Evolutionary conservation across 495 filamentous ascomycete species (phyloP).

Genomic region (Parathielavia appendiculata): DNA sequence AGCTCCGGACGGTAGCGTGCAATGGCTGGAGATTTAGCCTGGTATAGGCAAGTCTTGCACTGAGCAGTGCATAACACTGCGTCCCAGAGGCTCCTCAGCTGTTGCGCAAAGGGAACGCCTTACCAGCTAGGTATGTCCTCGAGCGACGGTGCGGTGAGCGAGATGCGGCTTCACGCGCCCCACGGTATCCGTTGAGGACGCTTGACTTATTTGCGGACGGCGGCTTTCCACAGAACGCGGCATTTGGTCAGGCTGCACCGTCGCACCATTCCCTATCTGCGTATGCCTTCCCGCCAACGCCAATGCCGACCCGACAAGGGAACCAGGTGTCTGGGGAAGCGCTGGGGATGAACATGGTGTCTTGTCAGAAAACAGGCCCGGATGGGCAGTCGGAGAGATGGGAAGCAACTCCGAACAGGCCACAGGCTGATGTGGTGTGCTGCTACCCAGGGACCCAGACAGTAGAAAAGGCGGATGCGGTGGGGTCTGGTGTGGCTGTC

Average conservation of each 20-base stretch:
- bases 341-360: conserved; percentile 14
- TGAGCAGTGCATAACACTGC: conserved; percentile 1
- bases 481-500: conserved; percentile 31
- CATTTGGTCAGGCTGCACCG: conserved; percentile 26
- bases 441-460: conserved; percentile 17
- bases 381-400: conserved; percentile 23
- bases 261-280: conserved; percentile 20
- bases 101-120: background rate
- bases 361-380: conserved; percentile 13
- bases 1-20: conserved; percentile 17
- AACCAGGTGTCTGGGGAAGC: conserved; percentile 20
- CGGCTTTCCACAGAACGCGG: conserved; percentile 12
- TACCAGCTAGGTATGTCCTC: too few relatives aligned
- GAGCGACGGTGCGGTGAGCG: conserved; percentile 9
- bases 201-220: conserved; percentile 3
- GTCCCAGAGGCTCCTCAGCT: background rate
- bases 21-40: conserved; percentile 20
- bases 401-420: conserved; percentile 47
- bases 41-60: conserved; percentile 14
- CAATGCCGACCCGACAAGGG: conserved; percentile 24
- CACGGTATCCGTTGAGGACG: too few relatives aligned
- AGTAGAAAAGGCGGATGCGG: conserved; percentile 21
- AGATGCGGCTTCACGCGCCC: background rate
- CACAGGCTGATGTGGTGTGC: conserved; percentile 47
- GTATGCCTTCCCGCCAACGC: conserved; percentile 19